Conservation (phyloP, 306 rosid genomes). For the cucumber (Cucumis sativus) region Cucumber_9930_V3 NC_026660.2:25454001-25454500, state of each 20-base stretch:
- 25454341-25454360: not conserved
- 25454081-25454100: no score
- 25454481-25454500: no score
- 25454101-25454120: no score
- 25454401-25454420: no score
- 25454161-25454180: no score
- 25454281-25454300: not conserved
- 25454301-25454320: not conserved
- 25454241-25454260: not conserved
- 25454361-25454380: not conserved
- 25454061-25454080: not conserved
- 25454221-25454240: not conserved
- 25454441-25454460: no score
- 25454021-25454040: not conserved
- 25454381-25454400: not conserved
- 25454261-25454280: not conserved
- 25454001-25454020: not conserved
- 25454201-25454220: no score
- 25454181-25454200: no score
- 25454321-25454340: not conserved
- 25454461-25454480: no score
- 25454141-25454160: no score
- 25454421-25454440: no score
- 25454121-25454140: not conserved
- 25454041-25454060: not conserved